Conservation (phyloP, 345 rosid genomes). For the Pistacia vera region DNA sequence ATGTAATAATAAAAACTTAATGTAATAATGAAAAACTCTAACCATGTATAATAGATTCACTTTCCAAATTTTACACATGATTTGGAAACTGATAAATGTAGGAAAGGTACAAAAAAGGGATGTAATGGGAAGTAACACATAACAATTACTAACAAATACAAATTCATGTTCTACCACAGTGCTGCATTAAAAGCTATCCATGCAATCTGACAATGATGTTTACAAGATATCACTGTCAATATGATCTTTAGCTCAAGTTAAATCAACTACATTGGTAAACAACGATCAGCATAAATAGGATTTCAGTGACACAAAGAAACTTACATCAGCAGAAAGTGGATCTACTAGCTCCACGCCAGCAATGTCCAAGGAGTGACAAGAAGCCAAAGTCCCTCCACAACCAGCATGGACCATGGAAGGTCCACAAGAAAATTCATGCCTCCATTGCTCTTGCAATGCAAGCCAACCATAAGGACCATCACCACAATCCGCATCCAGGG, state of each 20-base stretch:
- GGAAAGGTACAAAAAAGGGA: not conserved
- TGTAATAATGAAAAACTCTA: not conserved
- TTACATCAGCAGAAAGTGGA: constrained; percentile 96
- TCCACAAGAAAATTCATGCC: constrained; percentile 93
- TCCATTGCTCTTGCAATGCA: constrained; percentile 96
- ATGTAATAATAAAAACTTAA: too few relatives aligned
- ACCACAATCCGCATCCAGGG: constrained; percentile 87
- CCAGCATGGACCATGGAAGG: constrained; percentile 98
- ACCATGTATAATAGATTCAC: not conserved
- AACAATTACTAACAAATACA: not conserved
- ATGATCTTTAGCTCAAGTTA: too few relatives aligned
- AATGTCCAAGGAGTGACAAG: constrained; percentile 91
- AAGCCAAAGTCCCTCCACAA: constrained; percentile 96
- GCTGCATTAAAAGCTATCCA: too few relatives aligned
- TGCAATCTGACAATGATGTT: too few relatives aligned
- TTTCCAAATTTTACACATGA: not conserved
- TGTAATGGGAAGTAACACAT: not conserved
- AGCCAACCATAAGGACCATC: constrained; percentile 99
- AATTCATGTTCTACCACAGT: not conserved
- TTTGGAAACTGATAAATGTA: not conserved
- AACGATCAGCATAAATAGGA: constrained; percentile 5
- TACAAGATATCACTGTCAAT: too few relatives aligned
- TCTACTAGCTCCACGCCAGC: constrained; percentile 93
- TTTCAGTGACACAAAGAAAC: constrained; percentile 22
- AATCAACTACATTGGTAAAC: too few relatives aligned